Percentiles rank a stretch among this genome's conserved stretches.
Evolutionary conservation across 768 basidiomycete genomes (phyloP).

Genomic region (Mycena galopus): DNA sequence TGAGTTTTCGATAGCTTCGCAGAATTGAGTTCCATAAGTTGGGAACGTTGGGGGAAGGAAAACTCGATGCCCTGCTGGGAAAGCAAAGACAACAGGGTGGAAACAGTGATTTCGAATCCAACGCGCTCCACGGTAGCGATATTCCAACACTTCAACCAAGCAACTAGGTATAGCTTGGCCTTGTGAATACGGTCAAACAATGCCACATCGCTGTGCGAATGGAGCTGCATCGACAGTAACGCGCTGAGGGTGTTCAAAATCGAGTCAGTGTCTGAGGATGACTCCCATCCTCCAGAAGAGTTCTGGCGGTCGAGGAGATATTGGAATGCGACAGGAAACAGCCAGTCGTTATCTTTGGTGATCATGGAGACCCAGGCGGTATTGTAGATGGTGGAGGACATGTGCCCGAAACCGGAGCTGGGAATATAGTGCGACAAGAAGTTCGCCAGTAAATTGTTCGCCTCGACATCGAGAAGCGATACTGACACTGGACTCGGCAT

Average conservation of each 20-base stretch:
- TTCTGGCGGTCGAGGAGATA: not conserved
- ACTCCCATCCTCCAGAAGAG: not conserved
- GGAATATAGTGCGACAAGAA: not conserved
- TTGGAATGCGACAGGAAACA: not conserved
- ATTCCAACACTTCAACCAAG: not conserved
- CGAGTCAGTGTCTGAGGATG: not conserved
- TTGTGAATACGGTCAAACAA: not conserved
- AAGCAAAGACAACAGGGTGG: not conserved
- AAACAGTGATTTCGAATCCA: not conserved
- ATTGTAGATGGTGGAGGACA: not conserved
- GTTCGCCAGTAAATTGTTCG: not conserved
- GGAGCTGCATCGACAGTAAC: not conserved
- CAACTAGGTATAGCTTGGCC: not conserved
- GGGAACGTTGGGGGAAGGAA: not conserved
- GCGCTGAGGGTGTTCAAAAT: slow-evolving; percentile 2
- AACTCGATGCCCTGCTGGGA: not conserved
- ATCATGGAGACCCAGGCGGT: slow-evolving; percentile 1
- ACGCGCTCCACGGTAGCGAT: not conserved
- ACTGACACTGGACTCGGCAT: not conserved
- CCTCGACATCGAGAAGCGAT: not conserved
- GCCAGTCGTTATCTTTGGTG: not conserved
- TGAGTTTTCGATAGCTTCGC: not conserved
- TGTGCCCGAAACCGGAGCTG: not conserved
- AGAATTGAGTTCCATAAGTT: not conserved
- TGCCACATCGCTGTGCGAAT: not conserved